phyloP scores from a whole-genome alignment of 1,284 basidiomycete species.

The Rhodotorula sp. region DNA sequence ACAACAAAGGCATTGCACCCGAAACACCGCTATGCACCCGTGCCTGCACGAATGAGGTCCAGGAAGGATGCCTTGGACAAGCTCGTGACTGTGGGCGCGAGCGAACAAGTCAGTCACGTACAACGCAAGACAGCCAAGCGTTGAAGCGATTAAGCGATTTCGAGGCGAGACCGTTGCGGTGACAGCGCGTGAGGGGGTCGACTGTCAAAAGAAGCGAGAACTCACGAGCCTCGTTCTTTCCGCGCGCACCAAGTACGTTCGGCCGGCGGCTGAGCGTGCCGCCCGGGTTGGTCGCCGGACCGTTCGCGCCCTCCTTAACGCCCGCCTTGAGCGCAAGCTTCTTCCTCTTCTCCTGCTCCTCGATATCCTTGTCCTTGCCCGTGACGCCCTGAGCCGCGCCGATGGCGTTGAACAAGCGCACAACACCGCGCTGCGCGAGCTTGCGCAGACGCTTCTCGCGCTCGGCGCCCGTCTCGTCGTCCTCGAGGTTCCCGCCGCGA shows the following conservation, averaged over 20 bases:
- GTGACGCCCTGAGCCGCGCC: slow-evolving; percentile 46
- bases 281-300: not conserved
- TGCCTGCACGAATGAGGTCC: slow-evolving; percentile 45
- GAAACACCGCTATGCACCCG: slow-evolving; percentile 7
- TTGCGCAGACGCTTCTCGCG: slow-evolving; percentile 47
- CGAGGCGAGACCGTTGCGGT: no score
- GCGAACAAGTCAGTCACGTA: not conserved
- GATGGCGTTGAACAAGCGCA: slow-evolving; percentile 49
- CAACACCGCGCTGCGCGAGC: slow-evolving; percentile 48
- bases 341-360: slow-evolving; percentile 39
- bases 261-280: slow-evolving; percentile 37
- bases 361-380: slow-evolving; percentile 36
- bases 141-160: not conserved
- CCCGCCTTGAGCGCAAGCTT: slow-evolving; percentile 39
- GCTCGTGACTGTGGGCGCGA: slow-evolving; percentile 44
- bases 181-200: not conserved
- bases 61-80: slow-evolving; percentile 49
- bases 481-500: slow-evolving; percentile 23
- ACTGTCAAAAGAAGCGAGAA: not conserved
- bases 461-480: slow-evolving; percentile 41
- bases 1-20: no score
- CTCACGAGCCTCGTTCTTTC: slow-evolving; percentile 48
- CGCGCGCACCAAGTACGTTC: slow-evolving; percentile 46
- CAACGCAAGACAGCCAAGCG: not conserved
- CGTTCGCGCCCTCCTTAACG: slow-evolving; percentile 30